These are phyloP conservation scores for Borovskyia barvae DNA, from an alignment of 208 protist species.

Conservation along the genomic window DNA sequence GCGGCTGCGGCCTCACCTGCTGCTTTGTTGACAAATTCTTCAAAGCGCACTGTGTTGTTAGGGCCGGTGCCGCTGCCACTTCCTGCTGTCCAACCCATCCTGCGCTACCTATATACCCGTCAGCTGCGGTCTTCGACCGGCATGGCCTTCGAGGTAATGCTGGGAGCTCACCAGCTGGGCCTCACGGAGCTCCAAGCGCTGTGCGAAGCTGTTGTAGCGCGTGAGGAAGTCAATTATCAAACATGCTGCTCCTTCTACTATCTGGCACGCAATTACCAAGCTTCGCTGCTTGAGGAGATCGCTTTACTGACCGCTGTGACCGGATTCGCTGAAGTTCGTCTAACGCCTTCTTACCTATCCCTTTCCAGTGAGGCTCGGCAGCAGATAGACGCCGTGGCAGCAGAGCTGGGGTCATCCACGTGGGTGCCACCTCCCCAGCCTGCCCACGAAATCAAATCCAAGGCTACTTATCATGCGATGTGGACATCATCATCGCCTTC, in stretches of 20 bases:
- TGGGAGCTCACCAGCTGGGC: slow-evolving; percentile 61
- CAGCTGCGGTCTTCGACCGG: slow-evolving; percentile 46
- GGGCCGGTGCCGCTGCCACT: slow-evolving; percentile 69
- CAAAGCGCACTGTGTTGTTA: slow-evolving; percentile 63
- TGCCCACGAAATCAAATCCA: slow-evolving; percentile 44
- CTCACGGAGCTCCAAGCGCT: slow-evolving; percentile 61
- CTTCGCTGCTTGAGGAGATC: slow-evolving; percentile 73
- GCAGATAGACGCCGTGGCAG: slow-evolving; percentile 60
- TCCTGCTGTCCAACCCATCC: slow-evolving; percentile 52
- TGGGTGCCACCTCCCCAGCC: slow-evolving; percentile 65
- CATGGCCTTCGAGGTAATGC: slow-evolving; percentile 57
- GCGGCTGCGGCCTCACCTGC: slow-evolving; percentile 16
- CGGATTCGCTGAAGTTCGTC: slow-evolving; percentile 59
- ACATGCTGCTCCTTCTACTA: slow-evolving; percentile 75
- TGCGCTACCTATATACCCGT: slow-evolving; percentile 77
- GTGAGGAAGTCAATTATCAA: slow-evolving; percentile 80
- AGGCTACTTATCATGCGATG: slow-evolving; percentile 41
- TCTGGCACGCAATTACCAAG: slow-evolving; percentile 61
- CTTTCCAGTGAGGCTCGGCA: slow-evolving; percentile 49
- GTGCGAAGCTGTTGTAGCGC: slow-evolving; percentile 73
- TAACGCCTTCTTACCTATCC: slow-evolving; percentile 35
- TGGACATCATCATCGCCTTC: slow-evolving; percentile 41
- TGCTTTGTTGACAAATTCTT: slow-evolving; percentile 24
- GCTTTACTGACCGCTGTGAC: slow-evolving; percentile 68
- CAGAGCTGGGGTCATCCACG: slow-evolving; percentile 52